Conservation (phyloP, 1,139 yeast genomes). For the Scheffersomyces lignicola region DNA sequence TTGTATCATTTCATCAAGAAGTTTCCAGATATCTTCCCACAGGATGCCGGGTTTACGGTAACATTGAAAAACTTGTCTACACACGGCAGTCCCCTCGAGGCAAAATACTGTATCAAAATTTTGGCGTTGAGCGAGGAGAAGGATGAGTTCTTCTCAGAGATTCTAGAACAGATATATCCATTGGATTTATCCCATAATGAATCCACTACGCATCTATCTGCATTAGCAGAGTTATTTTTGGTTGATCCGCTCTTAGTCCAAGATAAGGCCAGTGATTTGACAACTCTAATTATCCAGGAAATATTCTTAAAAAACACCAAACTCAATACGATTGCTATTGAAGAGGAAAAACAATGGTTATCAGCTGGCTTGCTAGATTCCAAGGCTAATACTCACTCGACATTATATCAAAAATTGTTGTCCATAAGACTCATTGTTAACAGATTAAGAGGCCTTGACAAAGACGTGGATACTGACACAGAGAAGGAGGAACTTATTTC, state of each 20-base stretch:
- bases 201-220: conserved; percentile 58
- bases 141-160: conserved; percentile 35
- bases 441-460: conserved; percentile 52
- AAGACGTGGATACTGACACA: conserved; percentile 24
- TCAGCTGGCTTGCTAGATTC: conserved; percentile 42
- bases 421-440: conserved; percentile 65
- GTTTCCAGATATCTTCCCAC: conserved; percentile 43
- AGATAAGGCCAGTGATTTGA: conserved; percentile 56
- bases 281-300: conserved; percentile 60
- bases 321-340: conserved; percentile 20
- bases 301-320: conserved; percentile 53
- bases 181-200: conserved; percentile 35
- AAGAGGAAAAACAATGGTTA: conserved; percentile 48
- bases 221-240: conserved; percentile 62
- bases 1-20: conserved; percentile 58
- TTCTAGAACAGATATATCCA: conserved; percentile 52
- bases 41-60: conserved; percentile 36
- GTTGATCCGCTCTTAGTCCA: conserved; percentile 53
- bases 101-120: conserved; percentile 64
- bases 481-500: conserved; percentile 29
- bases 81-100: conserved; percentile 59
- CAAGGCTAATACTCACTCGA: conserved; percentile 16
- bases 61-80: conserved; percentile 45
- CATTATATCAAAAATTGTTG: conserved; percentile 48
- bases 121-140: conserved; percentile 49